A percentile compares a stretch with the other conserved stretches of the same genome.
Conservation (phyloP, 1,284 basidiomycete genomes). For the Ganoderma resinaceum region DNA sequence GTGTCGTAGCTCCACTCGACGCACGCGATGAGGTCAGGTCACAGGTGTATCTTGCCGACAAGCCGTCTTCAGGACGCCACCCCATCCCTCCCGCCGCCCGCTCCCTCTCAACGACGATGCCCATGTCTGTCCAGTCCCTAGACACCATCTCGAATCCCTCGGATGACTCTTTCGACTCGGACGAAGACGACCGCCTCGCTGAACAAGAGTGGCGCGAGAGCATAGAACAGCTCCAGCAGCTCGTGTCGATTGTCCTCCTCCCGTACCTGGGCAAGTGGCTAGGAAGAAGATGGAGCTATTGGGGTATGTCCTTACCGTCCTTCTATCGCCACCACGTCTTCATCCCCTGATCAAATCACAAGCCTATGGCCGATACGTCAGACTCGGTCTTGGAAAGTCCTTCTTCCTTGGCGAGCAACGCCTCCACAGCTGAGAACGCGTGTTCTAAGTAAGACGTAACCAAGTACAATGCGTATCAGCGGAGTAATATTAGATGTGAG, state of each 20-base stretch:
- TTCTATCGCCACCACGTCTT: constrained; percentile 20
- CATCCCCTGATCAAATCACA: constrained; percentile 28
- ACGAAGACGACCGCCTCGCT: constrained; percentile 77
- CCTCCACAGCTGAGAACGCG: constrained; percentile 10
- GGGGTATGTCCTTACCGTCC: constrained; percentile 62
- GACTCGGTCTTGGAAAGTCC: constrained; percentile 68
- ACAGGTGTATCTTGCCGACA: constrained; percentile 17
- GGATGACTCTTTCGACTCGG: constrained; percentile 63
- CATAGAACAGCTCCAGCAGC: constrained; percentile 81
- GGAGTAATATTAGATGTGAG: constrained; percentile 25
- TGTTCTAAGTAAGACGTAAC: constrained; percentile 7
- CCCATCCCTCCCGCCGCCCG: neutral
- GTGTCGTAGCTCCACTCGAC: constrained; percentile 24
- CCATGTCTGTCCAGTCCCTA: constrained; percentile 52
- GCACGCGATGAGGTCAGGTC: constrained; percentile 27
- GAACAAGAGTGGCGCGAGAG: constrained; percentile 95
- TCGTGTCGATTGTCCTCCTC: constrained; percentile 81
- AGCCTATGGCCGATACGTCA: constrained; percentile 79
- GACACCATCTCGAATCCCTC: constrained; percentile 51
- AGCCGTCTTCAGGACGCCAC: neutral
- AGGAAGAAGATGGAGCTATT: constrained; percentile 85
- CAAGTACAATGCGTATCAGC: constrained; percentile 2
- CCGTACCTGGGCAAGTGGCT: constrained; percentile 91
- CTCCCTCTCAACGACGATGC: constrained; percentile 40
- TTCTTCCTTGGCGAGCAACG: constrained; percentile 65